Conservation (phyloP, 2,329 filamentous ascomycete genomes). For the Colletotrichum zoysiae region DNA sequence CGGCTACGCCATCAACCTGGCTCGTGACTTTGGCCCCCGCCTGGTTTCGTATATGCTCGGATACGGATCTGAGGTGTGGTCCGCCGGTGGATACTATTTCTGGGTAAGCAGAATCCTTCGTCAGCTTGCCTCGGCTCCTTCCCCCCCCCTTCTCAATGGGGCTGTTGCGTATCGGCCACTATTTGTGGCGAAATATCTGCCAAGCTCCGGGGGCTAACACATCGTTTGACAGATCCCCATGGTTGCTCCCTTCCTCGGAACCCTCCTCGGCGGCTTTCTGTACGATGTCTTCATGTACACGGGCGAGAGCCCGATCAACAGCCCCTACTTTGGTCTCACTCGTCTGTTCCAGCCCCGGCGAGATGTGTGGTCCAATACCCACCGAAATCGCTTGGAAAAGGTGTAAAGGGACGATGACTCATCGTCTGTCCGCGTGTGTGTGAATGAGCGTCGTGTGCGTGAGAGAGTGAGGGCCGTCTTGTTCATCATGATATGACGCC, state of each 20-base stretch:
- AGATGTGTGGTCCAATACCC: conserved; percentile 49
- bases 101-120: conserved; percentile 64
- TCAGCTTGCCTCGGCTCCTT: conserved; percentile 21
- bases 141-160: background rate
- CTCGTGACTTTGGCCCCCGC: conserved; percentile 78
- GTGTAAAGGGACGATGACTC: background rate
- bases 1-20: conserved; percentile 81
- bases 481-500: background rate
- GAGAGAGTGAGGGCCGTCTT: background rate
- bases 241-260: conserved; percentile 77
- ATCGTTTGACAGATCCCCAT: conserved; percentile 70
- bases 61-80: conserved; percentile 76
- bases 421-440: background rate
- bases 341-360: conserved; percentile 56
- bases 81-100: conserved; percentile 77
- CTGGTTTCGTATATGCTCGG: conserved; percentile 76
- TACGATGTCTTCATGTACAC: conserved; percentile 79
- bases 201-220: conserved; percentile 30
- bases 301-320: conserved; percentile 78
- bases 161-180: conserved; percentile 2
- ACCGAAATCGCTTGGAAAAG: conserved; percentile 30
- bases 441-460: background rate
- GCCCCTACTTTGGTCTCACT: conserved; percentile 73
- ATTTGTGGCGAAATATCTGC: conserved; percentile 4
- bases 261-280: conserved; percentile 72